A percentile compares a stretch with the other conserved stretches of the same genome.
phyloP scores from a whole-genome alignment of 148 eudicot species.

The Camellia lanceoleosa region DNA sequence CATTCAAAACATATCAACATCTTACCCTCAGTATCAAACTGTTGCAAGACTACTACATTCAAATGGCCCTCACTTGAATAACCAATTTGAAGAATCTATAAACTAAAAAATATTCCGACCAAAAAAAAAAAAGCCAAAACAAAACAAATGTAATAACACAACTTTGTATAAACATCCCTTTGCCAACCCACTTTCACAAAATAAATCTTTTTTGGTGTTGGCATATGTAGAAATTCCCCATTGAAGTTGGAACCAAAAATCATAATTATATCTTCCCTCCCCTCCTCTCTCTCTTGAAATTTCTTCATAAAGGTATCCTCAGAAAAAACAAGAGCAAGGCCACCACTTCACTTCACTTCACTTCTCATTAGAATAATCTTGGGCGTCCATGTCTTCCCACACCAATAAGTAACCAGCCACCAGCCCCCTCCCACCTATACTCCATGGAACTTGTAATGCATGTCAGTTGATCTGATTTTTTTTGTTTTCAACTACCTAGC shows the following conservation, averaged over 20 bases:
- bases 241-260: not conserved
- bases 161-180: not conserved
- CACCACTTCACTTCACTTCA: not conserved
- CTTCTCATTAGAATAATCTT: not conserved
- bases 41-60: not conserved
- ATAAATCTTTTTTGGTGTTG: not conserved
- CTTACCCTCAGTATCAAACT: no score
- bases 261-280: not conserved
- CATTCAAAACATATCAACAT: no score
- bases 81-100: not conserved
- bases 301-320: not conserved
- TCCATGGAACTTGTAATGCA: not conserved
- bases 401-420: not conserved
- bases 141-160: no score
- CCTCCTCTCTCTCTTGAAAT: not conserved
- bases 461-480: no score
- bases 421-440: not conserved
- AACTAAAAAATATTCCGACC: not conserved
- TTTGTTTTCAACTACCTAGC: no score
- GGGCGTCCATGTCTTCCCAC: not conserved
- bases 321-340: not conserved
- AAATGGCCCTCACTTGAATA: not conserved
- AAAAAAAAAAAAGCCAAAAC: no score
- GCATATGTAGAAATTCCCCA: not conserved
- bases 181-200: constrained; percentile 6